Percentiles rank a stretch among this genome's conserved stretches.
Conservation (phyloP, 2,329 filamentous ascomycete genomes). For the Pseudonectria buxi region DNA sequence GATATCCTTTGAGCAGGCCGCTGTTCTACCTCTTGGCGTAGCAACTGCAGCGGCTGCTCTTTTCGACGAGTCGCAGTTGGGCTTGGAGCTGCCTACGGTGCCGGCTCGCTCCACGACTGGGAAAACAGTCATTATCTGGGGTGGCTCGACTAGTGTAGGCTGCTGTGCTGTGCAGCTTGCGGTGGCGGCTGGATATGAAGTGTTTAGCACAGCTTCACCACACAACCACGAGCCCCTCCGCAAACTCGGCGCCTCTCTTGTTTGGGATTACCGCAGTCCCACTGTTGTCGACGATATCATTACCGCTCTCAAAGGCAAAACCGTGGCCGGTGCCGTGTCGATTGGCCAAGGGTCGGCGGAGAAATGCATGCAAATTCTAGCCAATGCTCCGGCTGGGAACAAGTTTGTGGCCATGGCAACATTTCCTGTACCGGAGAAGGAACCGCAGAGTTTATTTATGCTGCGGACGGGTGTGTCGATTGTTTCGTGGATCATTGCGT, state of each 20-base stretch:
- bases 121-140: slow-evolving; percentile 29
- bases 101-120: slow-evolving; percentile 27
- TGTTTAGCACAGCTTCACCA: slow-evolving; percentile 34
- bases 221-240: slow-evolving; percentile 35
- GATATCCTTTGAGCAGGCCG: slow-evolving; percentile 11
- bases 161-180: slow-evolving; percentile 39
- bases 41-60: slow-evolving; percentile 11
- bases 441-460: too few relatives aligned
- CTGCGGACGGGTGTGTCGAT: background rate
- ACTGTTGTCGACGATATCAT: slow-evolving; percentile 9
- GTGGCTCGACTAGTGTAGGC: slow-evolving; percentile 40
- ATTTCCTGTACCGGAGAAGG: background rate
- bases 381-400: background rate
- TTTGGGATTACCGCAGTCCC: slow-evolving; percentile 33
- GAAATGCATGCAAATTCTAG: background rate
- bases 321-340: slow-evolving; percentile 6
- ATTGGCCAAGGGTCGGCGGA: slow-evolving; percentile 1
- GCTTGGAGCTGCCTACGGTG: slow-evolving; percentile 19
- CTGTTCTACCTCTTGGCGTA: slow-evolving; percentile 11
- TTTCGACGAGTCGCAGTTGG: slow-evolving; percentile 12
- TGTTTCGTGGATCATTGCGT: too few relatives aligned
- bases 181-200: slow-evolving; percentile 34
- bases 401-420: background rate
- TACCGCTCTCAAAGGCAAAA: background rate
- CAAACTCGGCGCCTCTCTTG: slow-evolving; percentile 33